phyloP scores from a whole-genome alignment of 805 yeast species.

The Candida ascalaphidarum region DNA sequence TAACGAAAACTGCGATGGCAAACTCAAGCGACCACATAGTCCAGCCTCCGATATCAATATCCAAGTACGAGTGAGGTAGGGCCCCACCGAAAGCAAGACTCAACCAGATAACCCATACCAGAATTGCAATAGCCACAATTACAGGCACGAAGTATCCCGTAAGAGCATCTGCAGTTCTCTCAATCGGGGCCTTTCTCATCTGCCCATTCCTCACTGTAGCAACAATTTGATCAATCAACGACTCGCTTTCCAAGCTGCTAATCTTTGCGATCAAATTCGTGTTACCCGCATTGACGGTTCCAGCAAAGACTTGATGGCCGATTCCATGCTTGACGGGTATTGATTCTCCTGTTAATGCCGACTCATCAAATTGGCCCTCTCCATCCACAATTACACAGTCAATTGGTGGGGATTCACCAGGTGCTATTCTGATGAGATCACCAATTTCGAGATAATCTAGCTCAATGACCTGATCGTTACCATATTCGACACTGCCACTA shows the following conservation, averaged over 20 bases:
- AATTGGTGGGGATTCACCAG: conserved; percentile 55
- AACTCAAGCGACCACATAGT: conserved; percentile 70
- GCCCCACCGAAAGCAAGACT: conserved; percentile 44
- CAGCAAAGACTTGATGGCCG: conserved; percentile 68
- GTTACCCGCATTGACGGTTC: conserved; percentile 59
- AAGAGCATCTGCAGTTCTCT: conserved; percentile 56
- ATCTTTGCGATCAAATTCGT: conserved; percentile 46
- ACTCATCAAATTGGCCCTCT: conserved; percentile 45
- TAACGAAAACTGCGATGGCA: conserved; percentile 71
- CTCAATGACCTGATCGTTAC: conserved; percentile 24
- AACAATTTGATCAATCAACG: conserved; percentile 63
- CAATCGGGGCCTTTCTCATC: conserved; percentile 64
- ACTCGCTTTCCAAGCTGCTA: conserved; percentile 51
- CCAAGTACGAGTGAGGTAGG: conserved; percentile 48
- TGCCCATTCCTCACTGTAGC: conserved; percentile 68
- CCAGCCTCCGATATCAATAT: conserved; percentile 68
- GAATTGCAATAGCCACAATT: conserved; percentile 49
- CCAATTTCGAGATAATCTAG: conserved; percentile 42
- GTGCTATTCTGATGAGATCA: conserved; percentile 38
- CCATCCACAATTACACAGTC: conserved; percentile 47
- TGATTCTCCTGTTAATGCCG: conserved; percentile 57
- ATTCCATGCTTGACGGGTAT: conserved; percentile 45
- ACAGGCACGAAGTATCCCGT: conserved; percentile 71
- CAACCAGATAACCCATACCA: conserved; percentile 67
- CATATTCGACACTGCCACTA: conserved; percentile 5